Conservation (phyloP, 78 protist species). For the Chrysochromulina tobinii region DNA sequence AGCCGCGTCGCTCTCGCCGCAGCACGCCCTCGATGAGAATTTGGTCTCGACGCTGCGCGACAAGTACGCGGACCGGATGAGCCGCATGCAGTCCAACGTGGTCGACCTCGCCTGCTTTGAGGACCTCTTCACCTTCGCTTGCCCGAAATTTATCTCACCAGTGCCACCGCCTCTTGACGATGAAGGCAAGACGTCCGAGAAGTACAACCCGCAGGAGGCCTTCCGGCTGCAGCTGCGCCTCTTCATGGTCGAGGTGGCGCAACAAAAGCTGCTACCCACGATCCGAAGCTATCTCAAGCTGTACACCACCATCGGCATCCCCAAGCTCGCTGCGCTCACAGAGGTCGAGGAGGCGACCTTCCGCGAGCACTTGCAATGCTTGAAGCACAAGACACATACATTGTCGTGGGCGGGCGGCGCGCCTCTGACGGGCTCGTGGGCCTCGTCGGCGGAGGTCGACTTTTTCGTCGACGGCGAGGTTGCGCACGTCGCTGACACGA, state of each 20-base stretch:
- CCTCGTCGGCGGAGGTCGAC: slow-evolving; percentile 59
- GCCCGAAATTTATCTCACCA: slow-evolving; percentile 81
- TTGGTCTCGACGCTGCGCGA: slow-evolving; percentile 62
- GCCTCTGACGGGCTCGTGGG: slow-evolving; percentile 25
- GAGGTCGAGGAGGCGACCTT: slow-evolving; percentile 46
- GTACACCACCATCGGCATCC: slow-evolving; percentile 74
- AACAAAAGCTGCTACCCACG: slow-evolving; percentile 67
- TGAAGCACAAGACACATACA: slow-evolving; percentile 76
- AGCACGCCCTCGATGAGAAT: slow-evolving; percentile 70
- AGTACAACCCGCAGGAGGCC: not conserved
- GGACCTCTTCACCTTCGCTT: slow-evolving; percentile 67
- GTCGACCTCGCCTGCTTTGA: slow-evolving; percentile 65
- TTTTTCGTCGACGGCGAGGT: slow-evolving; percentile 5
- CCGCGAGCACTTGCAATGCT: slow-evolving; percentile 59
- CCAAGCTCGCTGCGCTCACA: slow-evolving; percentile 64
- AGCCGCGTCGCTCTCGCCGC: slow-evolving; percentile 75
- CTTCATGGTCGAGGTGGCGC: slow-evolving; percentile 57
- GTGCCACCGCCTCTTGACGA: slow-evolving; percentile 42
- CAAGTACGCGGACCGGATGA: slow-evolving; percentile 72
- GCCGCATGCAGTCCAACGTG: slow-evolving; percentile 46
- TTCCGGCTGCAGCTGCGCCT: slow-evolving; percentile 44
- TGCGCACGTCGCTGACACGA: not conserved
- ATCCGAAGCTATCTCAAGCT: slow-evolving; percentile 80
- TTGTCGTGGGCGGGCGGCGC: slow-evolving; percentile 57
- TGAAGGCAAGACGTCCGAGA: no score